These are phyloP conservation scores for Starmerella kuoi DNA, from an alignment of 805 yeast species.

Conservation along the genomic window DNA sequence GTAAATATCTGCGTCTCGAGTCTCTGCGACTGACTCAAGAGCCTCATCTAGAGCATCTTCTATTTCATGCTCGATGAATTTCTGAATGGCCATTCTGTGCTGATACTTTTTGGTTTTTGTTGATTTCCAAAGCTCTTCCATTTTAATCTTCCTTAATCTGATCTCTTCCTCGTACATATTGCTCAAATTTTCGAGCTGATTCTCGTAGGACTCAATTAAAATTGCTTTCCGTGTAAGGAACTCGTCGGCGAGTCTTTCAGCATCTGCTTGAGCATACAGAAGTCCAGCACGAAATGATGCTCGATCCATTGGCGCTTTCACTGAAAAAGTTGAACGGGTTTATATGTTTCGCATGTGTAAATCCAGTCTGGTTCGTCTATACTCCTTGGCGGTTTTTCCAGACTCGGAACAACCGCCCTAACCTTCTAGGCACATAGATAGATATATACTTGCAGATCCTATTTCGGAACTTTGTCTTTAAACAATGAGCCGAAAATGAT, in stretches of 20 bases:
- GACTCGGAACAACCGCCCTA: too few relatives aligned
- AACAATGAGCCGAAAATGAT: too few relatives aligned
- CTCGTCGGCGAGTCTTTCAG: background rate
- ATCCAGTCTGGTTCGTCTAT: too few relatives aligned
- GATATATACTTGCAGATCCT: too few relatives aligned
- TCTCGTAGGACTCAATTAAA: background rate
- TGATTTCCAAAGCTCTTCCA: background rate
- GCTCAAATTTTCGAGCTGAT: background rate
- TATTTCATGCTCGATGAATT: background rate
- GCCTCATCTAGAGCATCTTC: background rate
- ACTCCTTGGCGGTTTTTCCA: too few relatives aligned
- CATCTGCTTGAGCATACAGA: too few relatives aligned
- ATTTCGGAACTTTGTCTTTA: too few relatives aligned
- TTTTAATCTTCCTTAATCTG: background rate
- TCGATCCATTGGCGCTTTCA: too few relatives aligned
- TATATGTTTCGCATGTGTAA: too few relatives aligned
- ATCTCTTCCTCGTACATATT: background rate
- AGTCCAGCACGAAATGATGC: too few relatives aligned
- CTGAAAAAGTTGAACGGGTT: too few relatives aligned
- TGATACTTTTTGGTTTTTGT: background rate
- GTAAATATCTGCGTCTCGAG: background rate
- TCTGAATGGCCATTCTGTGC: background rate
- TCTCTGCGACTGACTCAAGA: background rate
- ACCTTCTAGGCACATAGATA: too few relatives aligned
- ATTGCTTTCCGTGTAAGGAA: background rate